Conservation (phyloP, 225 moss, liverwort and hornwort species). For the Asterella californica region DNA sequence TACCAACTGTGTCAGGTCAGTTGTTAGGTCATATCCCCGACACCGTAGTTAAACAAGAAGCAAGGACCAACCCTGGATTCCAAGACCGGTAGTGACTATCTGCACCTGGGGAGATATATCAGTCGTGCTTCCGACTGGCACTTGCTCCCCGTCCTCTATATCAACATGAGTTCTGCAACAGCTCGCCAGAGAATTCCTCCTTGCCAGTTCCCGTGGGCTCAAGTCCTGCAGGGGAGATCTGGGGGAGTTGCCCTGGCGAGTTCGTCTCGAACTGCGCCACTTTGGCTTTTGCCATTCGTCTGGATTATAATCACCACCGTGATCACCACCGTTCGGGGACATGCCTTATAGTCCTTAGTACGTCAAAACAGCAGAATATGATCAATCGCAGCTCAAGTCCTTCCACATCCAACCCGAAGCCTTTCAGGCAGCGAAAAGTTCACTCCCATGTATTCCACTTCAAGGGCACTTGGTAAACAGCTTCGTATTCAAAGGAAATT, state of each 20-base stretch:
- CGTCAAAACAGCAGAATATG: not conserved
- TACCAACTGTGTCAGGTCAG: not conserved
- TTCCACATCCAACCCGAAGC: not conserved
- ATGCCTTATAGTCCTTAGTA: not conserved
- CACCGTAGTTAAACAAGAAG: too few species aligned
- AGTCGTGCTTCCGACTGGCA: constrained; percentile 21
- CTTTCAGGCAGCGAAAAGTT: not conserved
- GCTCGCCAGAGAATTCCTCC: constrained; percentile 18
- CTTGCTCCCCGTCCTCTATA: constrained; percentile 26
- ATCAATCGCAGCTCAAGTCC: not conserved
- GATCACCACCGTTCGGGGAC: constrained; percentile 21
- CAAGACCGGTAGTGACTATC: not conserved
- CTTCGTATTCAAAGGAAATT: not conserved
- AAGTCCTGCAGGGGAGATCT: constrained; percentile 3
- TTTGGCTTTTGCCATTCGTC: constrained; percentile 33
- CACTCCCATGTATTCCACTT: not conserved
- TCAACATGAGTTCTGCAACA: constrained; percentile 33
- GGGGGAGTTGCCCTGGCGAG: not conserved
- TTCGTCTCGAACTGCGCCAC: constrained; percentile 16
- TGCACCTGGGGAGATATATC: constrained; percentile 25
- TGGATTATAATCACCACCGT: constrained; percentile 25
- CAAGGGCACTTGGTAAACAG: not conserved
- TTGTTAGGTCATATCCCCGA: not conserved
- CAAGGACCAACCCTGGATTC: not conserved
- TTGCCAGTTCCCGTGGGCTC: constrained; percentile 10